phyloP scores from a whole-genome alignment of 345 rosid species.

The Camelina sativa region DNA sequence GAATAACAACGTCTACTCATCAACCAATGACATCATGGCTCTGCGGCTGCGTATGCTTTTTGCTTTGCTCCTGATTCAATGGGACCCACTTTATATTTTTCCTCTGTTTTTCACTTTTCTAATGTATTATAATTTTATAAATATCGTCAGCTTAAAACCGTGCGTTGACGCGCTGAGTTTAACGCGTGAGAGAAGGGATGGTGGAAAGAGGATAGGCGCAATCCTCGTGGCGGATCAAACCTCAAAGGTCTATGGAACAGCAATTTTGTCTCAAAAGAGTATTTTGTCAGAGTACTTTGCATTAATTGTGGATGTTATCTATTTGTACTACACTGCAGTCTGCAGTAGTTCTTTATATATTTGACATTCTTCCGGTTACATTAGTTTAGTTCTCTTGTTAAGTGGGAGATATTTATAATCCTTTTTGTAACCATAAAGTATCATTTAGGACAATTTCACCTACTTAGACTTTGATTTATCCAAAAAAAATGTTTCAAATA shows the following conservation, averaged over 20 bases:
- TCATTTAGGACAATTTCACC: background rate
- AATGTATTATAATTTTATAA: no score
- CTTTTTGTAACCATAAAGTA: background rate
- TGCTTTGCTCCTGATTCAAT: background rate
- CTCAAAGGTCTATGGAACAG: constrained; percentile 1
- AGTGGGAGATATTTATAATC: background rate
- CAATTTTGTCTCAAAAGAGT: background rate
- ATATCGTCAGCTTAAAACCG: no score
- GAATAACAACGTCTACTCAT: background rate
- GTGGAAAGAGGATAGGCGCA: background rate
- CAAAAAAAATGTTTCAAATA: background rate
- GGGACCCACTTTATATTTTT: background rate
- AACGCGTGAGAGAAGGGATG: background rate
- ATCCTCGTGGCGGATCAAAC: background rate
- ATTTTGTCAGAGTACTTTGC: background rate
- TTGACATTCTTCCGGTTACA: background rate
- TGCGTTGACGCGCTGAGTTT: background rate
- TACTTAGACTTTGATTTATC: no score
- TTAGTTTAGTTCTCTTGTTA: background rate
- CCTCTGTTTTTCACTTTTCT: no score
- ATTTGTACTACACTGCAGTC: no score
- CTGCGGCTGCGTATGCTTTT: background rate
- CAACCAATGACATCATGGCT: background rate
- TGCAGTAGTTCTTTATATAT: background rate
- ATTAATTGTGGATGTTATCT: background rate